phyloP scores from a whole-genome alignment of 257 asterid genomes.

The Forsythia viridissima region DNA sequence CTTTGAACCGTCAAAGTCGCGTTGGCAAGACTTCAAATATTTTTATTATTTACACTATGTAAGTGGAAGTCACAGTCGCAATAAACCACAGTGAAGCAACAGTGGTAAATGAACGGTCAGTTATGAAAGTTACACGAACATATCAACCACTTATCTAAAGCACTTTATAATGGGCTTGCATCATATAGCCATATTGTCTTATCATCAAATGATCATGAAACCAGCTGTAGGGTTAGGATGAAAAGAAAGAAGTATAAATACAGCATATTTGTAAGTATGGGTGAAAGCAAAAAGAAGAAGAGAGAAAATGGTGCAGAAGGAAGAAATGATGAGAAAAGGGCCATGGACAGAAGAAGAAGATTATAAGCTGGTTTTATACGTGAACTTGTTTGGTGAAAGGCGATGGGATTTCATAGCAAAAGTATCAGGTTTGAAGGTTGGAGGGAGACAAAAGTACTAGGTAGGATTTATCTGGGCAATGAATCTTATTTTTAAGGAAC shows the following conservation, averaged over 20 bases:
- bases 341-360: slow-evolving; percentile 97
- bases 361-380: slow-evolving; percentile 70
- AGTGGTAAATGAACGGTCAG: slow-evolving; percentile 45
- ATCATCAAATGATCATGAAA: slow-evolving; percentile 30
- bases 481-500: slow-evolving; percentile 22
- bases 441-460: slow-evolving; percentile 83
- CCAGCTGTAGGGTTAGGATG: slow-evolving; percentile 47
- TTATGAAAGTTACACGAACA: slow-evolving; percentile 64
- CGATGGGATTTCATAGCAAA: slow-evolving; percentile 97
- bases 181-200: slow-evolving; percentile 48
- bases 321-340: slow-evolving; percentile 56
- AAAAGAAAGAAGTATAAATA: slow-evolving; percentile 11
- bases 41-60: not conserved
- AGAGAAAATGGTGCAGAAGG: slow-evolving; percentile 34
- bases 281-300: not conserved
- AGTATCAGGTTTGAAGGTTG: slow-evolving; percentile 99
- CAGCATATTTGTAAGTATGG: not conserved
- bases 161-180: slow-evolving; percentile 52
- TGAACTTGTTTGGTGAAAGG: slow-evolving; percentile 86
- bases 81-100: not conserved
- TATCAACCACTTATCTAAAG: slow-evolving; percentile 68
- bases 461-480: slow-evolving; percentile 88
- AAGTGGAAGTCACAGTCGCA: not conserved
- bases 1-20: not conserved
- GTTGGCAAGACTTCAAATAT: not conserved